phyloP scores from a whole-genome alignment of 176 grass and related monocot genomes.

The Musa acuminata region DNA sequence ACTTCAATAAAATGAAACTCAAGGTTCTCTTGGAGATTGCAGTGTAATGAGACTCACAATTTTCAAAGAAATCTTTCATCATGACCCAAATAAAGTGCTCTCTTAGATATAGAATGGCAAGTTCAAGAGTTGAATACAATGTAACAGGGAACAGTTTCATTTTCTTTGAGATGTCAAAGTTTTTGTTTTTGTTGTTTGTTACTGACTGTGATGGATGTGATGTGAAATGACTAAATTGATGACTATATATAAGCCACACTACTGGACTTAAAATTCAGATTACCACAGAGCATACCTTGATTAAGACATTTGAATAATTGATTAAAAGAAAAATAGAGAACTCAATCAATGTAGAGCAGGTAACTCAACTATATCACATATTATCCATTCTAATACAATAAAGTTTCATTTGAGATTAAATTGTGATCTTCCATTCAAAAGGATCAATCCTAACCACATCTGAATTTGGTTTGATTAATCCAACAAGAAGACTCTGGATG shows the following conservation, averaged over 20 bases:
- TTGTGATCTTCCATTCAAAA: too few species aligned
- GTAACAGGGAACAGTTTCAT: neutral
- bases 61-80: neutral
- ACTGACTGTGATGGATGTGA: neutral
- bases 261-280: neutral
- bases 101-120: neutral
- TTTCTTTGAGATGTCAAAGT: neutral
- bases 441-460: too few species aligned
- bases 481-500: too few species aligned
- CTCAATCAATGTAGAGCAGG: too few species aligned
- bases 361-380: too few species aligned
- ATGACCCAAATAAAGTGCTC: neutral
- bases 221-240: neutral
- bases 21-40: neutral
- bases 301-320: too few species aligned
- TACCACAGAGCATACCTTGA: too few species aligned
- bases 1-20: neutral
- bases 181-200: neutral
- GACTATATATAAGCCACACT: neutral
- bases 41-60: neutral
- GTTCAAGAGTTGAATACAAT: neutral
- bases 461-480: too few species aligned
- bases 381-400: too few species aligned
- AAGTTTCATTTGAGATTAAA: too few species aligned
- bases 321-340: too few species aligned